A percentile compares a stretch with the other conserved stretches of the same genome.
Evolutionary conservation across 1,284 basidiomycete species (phyloP).

Genomic region (Anthracocystis walkeri): DNA sequence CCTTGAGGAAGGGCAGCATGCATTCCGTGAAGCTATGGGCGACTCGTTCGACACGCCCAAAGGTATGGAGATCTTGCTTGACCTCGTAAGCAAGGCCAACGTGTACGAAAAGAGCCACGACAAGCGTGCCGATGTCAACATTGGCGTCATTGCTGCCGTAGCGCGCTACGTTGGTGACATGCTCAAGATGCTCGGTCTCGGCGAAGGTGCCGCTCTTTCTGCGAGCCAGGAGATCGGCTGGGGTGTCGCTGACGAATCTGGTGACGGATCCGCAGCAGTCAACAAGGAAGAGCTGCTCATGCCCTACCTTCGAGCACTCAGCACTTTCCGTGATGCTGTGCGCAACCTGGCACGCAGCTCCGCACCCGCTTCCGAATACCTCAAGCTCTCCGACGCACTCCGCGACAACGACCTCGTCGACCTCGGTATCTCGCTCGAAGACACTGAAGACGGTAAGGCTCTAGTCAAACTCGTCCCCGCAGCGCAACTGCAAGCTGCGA

Average conservation of each 20-base stretch:
- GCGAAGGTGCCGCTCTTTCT: slow-evolving; percentile 75
- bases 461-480: slow-evolving; percentile 92
- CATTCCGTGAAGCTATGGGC: slow-evolving; percentile 89
- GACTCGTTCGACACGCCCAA: slow-evolving; percentile 97
- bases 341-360: slow-evolving; percentile 80
- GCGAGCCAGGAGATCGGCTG: slow-evolving; percentile 61
- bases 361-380: slow-evolving; percentile 58
- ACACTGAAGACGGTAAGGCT: slow-evolving; percentile 82
- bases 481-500: slow-evolving; percentile 81
- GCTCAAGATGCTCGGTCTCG: slow-evolving; percentile 94
- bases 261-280: slow-evolving; percentile 28
- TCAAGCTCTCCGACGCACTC: slow-evolving; percentile 77
- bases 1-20: slow-evolving; percentile 80
- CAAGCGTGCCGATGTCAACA: slow-evolving; percentile 74
- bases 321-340: slow-evolving; percentile 90
- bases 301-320: slow-evolving; percentile 87
- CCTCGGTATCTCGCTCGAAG: slow-evolving; percentile 93
- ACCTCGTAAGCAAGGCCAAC: slow-evolving; percentile 88
- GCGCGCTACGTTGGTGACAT: slow-evolving; percentile 88
- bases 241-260: slow-evolving; percentile 52
- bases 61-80: slow-evolving; percentile 81
- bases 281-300: slow-evolving; percentile 86
- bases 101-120: slow-evolving; percentile 77
- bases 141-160: slow-evolving; percentile 79
- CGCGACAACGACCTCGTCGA: slow-evolving; percentile 91